Percentiles rank a stretch among this genome's conserved stretches.
phyloP scores from a whole-genome alignment of 2,329 filamentous ascomycete genomes.

The Aaosphaeria pasadenensis region DNA sequence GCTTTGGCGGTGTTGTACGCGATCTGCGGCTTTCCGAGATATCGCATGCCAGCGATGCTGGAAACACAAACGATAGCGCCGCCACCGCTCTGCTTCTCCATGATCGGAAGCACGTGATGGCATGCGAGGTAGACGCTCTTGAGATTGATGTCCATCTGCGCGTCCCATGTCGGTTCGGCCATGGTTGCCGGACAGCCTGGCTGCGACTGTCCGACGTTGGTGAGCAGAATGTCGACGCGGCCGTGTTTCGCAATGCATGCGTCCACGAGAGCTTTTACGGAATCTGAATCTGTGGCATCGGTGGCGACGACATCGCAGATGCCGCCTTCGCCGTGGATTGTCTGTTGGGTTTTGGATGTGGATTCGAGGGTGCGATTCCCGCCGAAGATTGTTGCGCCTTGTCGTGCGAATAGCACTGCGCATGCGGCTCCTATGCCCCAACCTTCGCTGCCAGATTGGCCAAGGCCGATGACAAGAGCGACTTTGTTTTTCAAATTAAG shows the following conservation, averaged over 20 bases:
- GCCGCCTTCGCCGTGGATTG: neutral
- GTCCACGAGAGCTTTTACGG: neutral
- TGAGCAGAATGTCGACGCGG: neutral
- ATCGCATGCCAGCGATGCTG: constrained; percentile 46
- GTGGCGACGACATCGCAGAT: neutral
- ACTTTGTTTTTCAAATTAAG: constrained; percentile 5
- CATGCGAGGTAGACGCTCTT: neutral
- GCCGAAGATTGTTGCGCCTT: constrained; percentile 7
- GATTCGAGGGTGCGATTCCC: constrained; percentile 5
- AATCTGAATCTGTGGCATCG: neutral
- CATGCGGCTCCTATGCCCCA: constrained; percentile 10
- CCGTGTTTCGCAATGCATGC: neutral
- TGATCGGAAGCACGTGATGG: neutral
- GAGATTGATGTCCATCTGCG: neutral
- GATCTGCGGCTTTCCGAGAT: constrained; percentile 52
- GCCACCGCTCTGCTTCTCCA: neutral
- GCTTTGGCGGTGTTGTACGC: constrained; percentile 54
- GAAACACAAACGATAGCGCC: neutral
- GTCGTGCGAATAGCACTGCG: constrained; percentile 5
- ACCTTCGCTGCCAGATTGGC: constrained; percentile 2
- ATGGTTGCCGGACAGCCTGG: neutral
- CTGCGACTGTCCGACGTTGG: neutral
- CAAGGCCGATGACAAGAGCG: constrained; percentile 6
- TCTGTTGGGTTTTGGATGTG: neutral
- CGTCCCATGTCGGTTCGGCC: neutral